Evolutionary conservation across 1,284 basidiomycete genomes (phyloP).

Genomic region (Heliocybe sulcata): DNA sequence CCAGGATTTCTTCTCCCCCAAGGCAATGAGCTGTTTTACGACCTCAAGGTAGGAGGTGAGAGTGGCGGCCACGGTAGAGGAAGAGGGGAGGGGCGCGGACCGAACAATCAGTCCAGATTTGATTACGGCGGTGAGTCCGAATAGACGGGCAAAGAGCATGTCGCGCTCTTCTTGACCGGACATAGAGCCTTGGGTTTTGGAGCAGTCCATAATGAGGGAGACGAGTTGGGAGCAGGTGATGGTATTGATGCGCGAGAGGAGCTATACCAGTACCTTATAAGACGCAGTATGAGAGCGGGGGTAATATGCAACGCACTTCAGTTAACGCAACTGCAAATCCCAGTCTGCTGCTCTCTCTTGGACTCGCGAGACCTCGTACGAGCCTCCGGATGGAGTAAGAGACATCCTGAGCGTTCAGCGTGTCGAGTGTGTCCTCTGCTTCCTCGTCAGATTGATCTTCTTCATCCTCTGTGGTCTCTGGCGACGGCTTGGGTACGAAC

Average conservation of each 20-base stretch:
- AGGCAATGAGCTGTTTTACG: slow-evolving; percentile 55
- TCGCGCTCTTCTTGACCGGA: slow-evolving; percentile 91
- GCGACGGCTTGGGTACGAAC: slow-evolving; percentile 35
- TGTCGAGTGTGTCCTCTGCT: slow-evolving; percentile 43
- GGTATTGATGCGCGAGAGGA: slow-evolving; percentile 75
- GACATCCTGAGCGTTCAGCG: slow-evolving; percentile 79
- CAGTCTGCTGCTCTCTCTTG: slow-evolving; percentile 86
- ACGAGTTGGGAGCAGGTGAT: slow-evolving; percentile 74
- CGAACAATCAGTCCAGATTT: slow-evolving; percentile 77
- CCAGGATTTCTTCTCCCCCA: slow-evolving; percentile 88
- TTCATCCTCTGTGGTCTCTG: slow-evolving; percentile 35
- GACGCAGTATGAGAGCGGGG: neutral
- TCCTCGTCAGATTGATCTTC: slow-evolving; percentile 29
- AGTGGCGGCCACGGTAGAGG: slow-evolving; percentile 42
- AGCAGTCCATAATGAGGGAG: slow-evolving; percentile 64
- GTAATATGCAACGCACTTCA: slow-evolving; percentile 53
- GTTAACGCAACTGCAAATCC: slow-evolving; percentile 96
- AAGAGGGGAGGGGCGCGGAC: slow-evolving; percentile 38
- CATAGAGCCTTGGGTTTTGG: slow-evolving; percentile 66
- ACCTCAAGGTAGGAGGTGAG: slow-evolving; percentile 57
- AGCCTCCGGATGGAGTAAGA: slow-evolving; percentile 84
- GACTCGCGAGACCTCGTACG: slow-evolving; percentile 83
- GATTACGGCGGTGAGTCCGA: slow-evolving; percentile 80
- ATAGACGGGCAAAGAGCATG: slow-evolving; percentile 86
- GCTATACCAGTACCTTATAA: slow-evolving; percentile 33